Conservation (phyloP, 2,329 filamentous ascomycete species). For the Aspergillus neoniger region DNA sequence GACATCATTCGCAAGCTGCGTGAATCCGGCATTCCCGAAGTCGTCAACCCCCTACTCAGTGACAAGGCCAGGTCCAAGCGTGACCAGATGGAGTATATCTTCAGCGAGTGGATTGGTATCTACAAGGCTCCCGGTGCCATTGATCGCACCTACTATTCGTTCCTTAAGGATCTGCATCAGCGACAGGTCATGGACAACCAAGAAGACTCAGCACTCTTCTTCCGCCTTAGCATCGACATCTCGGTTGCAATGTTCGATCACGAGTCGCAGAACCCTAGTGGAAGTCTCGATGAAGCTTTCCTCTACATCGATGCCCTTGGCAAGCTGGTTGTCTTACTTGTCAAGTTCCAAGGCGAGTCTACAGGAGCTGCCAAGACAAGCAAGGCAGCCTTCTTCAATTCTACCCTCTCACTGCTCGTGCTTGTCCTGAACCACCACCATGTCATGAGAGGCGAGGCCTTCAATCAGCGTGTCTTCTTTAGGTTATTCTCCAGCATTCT, state of each 20-base stretch:
- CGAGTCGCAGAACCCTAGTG: slow-evolving; percentile 61
- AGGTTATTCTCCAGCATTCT: slow-evolving; percentile 82
- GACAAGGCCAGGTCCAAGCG: slow-evolving; percentile 63
- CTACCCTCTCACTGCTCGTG: slow-evolving; percentile 73
- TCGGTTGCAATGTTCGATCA: slow-evolving; percentile 78
- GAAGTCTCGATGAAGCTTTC: slow-evolving; percentile 62
- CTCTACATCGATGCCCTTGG: slow-evolving; percentile 77
- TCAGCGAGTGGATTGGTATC: slow-evolving; percentile 90
- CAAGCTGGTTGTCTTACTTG: slow-evolving; percentile 74
- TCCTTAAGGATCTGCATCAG: slow-evolving; percentile 80
- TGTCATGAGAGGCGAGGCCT: slow-evolving; percentile 73
- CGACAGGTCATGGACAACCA: slow-evolving; percentile 70
- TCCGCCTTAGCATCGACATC: slow-evolving; percentile 77
- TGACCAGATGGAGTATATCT: slow-evolving; percentile 90
- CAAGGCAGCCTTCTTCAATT: slow-evolving; percentile 73
- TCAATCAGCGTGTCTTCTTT: slow-evolving; percentile 89
- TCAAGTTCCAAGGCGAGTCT: slow-evolving; percentile 68
- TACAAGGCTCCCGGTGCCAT: slow-evolving; percentile 75
- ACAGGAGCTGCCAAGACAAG: slow-evolving; percentile 60
- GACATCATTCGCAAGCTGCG: slow-evolving; percentile 68
- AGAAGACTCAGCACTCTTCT: slow-evolving; percentile 77
- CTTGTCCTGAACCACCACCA: slow-evolving; percentile 85
- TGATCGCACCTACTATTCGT: slow-evolving; percentile 70
- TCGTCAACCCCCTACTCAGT: slow-evolving; percentile 55
- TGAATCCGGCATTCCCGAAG: slow-evolving; percentile 57